Evolutionary conservation across 176 grass and related monocot species (phyloP).

Genomic region (Juncus effusus): DNA sequence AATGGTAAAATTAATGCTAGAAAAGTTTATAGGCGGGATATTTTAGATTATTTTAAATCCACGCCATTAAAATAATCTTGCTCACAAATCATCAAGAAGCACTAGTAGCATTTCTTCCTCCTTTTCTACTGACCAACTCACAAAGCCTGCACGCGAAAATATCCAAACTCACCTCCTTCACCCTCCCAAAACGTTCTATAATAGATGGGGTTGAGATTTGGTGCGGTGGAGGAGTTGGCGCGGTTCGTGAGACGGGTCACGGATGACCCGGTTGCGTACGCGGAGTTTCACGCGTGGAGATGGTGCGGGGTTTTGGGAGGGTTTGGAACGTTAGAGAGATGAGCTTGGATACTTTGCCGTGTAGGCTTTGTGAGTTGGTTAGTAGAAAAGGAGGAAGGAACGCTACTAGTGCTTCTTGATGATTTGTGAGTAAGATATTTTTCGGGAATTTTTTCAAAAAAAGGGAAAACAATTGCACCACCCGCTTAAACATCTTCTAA

Average conservation of each 20-base stretch:
- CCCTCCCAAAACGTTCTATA: slow-evolving; percentile 51
- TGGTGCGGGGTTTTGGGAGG: slow-evolving; percentile 49
- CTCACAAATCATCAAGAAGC: too few relatives aligned
- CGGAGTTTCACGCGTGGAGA: too few relatives aligned
- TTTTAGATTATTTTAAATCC: too few relatives aligned
- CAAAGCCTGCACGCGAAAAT: slow-evolving; percentile 60
- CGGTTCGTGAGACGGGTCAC: slow-evolving; percentile 64
- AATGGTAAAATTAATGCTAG: too few relatives aligned
- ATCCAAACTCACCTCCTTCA: slow-evolving; percentile 55
- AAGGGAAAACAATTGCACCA: too few relatives aligned
- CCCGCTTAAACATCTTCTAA: too few relatives aligned
- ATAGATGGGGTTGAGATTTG: slow-evolving; percentile 55
- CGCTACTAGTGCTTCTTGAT: slow-evolving; percentile 24
- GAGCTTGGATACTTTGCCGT: slow-evolving; percentile 74
- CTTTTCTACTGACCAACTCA: slow-evolving; percentile 60
- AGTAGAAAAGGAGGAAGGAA: slow-evolving; percentile 63
- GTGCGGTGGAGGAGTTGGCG: slow-evolving; percentile 53
- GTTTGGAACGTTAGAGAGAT: slow-evolving; percentile 59
- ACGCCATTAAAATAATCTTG: too few relatives aligned
- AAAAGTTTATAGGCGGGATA: too few relatives aligned
- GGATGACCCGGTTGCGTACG: slow-evolving; percentile 55
- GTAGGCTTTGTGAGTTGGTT: slow-evolving; percentile 69
- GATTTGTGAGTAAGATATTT: too few relatives aligned
- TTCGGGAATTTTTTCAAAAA: too few relatives aligned
- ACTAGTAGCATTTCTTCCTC: slow-evolving; percentile 40